Evolutionary conservation across 2,329 filamentous ascomycete species (phyloP).

Genomic region (Colletotrichum kahawae): DNA sequence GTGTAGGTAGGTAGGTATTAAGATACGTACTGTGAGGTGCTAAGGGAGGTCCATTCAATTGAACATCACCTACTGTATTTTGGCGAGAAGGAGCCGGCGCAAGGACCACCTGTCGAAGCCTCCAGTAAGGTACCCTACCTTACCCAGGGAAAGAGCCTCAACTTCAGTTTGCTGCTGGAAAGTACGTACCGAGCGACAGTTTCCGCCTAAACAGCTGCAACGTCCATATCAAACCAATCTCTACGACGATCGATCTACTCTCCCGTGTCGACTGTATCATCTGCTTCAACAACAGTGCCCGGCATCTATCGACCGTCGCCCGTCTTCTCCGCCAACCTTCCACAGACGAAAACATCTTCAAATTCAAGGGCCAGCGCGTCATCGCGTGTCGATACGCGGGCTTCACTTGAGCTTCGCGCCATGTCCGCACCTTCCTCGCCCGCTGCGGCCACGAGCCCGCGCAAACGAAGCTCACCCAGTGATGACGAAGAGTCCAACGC

Average conservation of each 20-base stretch:
- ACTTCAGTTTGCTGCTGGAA: not conserved
- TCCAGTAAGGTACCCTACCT: not conserved
- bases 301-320: not conserved
- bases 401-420: not conserved
- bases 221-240: not conserved
- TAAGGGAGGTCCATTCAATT: too few species aligned
- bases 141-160: not conserved
- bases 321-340: not conserved
- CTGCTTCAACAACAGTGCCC: not conserved
- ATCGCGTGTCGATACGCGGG: not conserved
- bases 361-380: not conserved
- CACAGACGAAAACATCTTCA: not conserved
- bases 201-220: not conserved
- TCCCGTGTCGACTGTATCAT: not conserved
- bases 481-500: not conserved
- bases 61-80: not conserved
- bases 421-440: slow-evolving; percentile 2
- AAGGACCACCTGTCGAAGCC: not conserved
- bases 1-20: too few species aligned
- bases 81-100: not conserved
- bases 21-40: too few species aligned
- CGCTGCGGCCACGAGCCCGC: not conserved
- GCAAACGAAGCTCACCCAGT: not conserved
- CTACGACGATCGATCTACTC: not conserved
- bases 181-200: not conserved